phyloP scores from a whole-genome alignment of 768 basidiomycete species.

The Filobasidium floriforme region DNA sequence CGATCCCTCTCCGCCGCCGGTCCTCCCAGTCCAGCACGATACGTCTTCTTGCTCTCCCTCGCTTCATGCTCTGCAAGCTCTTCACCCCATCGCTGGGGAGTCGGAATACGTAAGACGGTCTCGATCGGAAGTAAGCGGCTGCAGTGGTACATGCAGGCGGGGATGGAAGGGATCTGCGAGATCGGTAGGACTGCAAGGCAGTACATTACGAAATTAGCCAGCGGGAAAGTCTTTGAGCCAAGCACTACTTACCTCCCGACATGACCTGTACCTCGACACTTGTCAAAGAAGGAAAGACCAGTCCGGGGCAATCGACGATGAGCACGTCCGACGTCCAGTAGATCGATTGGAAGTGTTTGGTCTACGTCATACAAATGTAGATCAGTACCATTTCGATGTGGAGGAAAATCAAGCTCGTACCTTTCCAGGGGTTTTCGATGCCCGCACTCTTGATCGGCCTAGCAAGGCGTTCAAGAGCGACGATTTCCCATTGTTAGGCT shows the following conservation, averaged over 20 bases:
- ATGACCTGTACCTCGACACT: slow-evolving; percentile 38
- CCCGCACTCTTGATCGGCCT: slow-evolving; percentile 81
- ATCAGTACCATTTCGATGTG: slow-evolving; percentile 45
- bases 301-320: slow-evolving; percentile 93
- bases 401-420: slow-evolving; percentile 14
- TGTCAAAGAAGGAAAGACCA: slow-evolving; percentile 68
- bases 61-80: slow-evolving; percentile 22
- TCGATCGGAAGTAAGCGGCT: slow-evolving; percentile 70
- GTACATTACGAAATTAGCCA: slow-evolving; percentile 56
- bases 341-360: slow-evolving; percentile 98
- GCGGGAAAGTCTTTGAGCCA: slow-evolving; percentile 43
- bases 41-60: slow-evolving; percentile 65
- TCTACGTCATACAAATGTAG: slow-evolving; percentile 67
- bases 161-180: slow-evolving; percentile 64
- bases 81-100: slow-evolving; percentile 48
- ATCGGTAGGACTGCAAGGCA: slow-evolving; percentile 73
- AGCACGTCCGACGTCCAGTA: slow-evolving; percentile 67
- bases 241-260: slow-evolving; percentile 35
- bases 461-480: slow-evolving; percentile 94
- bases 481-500: slow-evolving; percentile 98
- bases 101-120: slow-evolving; percentile 55
- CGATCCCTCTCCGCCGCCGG: not conserved
- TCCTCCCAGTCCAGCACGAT: slow-evolving; percentile 53
- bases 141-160: slow-evolving; percentile 61
- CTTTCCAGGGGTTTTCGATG: slow-evolving; percentile 42